These are phyloP conservation scores for Pseudozyma sp. DNA, from an alignment of 1,284 basidiomycete genomes.

Conservation along the genomic window DNA sequence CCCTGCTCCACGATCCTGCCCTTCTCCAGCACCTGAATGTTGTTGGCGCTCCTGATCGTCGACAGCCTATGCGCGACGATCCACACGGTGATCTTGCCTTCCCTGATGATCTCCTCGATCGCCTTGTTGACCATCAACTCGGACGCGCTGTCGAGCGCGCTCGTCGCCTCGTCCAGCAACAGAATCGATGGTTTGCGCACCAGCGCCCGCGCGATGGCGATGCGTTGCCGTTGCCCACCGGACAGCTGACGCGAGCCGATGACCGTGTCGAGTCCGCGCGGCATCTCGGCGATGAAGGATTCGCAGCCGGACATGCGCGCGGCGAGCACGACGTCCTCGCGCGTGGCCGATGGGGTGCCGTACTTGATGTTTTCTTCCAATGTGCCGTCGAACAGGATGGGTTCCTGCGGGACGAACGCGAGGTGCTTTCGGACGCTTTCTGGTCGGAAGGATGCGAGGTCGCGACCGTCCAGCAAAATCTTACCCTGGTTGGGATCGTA, in stretches of 20 bases:
- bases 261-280: constrained; percentile 82
- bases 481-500: constrained; percentile 88
- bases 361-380: constrained; percentile 94
- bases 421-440: constrained; percentile 58
- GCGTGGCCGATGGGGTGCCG: constrained; percentile 78
- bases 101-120: constrained; percentile 70
- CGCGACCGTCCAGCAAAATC: constrained; percentile 86
- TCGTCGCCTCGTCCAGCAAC: constrained; percentile 67
- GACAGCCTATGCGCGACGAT: constrained; percentile 72
- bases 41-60: constrained; percentile 71
- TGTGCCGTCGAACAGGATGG: constrained; percentile 76
- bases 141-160: constrained; percentile 70
- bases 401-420: constrained; percentile 67
- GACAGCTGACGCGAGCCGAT: constrained; percentile 67
- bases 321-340: constrained; percentile 85
- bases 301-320: constrained; percentile 88
- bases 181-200: constrained; percentile 71
- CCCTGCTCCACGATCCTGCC: constrained; percentile 71
- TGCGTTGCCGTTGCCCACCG: constrained; percentile 72
- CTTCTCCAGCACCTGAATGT: constrained; percentile 71
- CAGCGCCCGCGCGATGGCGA: constrained; percentile 72
- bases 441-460: constrained; percentile 86
- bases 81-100: constrained; percentile 72
- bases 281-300: constrained; percentile 92
- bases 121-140: constrained; percentile 71